phyloP scores from a whole-genome alignment of 2,329 filamentous ascomycete species.

The Aureobasidium sp. region DNA sequence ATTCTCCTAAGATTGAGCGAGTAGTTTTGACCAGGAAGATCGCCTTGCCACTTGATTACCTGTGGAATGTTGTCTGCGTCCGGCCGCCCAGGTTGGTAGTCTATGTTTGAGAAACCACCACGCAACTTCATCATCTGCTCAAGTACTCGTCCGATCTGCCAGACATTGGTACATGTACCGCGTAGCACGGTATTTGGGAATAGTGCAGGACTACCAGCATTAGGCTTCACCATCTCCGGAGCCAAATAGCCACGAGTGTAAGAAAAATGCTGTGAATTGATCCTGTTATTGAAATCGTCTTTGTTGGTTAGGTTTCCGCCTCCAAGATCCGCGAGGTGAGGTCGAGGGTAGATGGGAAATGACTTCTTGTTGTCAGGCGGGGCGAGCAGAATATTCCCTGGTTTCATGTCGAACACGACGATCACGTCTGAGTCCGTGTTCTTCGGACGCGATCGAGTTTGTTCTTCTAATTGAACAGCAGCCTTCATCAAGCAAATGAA shows the following conservation, averaged over 20 bases:
- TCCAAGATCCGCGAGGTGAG: neutral
- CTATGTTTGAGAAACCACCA: neutral
- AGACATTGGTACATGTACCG: neutral
- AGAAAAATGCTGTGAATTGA: neutral
- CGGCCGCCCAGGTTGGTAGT: neutral
- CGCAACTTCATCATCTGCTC: neutral
- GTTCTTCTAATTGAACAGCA: neutral
- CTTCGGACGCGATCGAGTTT: neutral
- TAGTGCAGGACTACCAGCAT: neutral
- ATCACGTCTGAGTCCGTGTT: neutral
- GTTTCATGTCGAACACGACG: neutral
- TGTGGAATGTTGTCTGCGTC: neutral
- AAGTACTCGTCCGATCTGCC: neutral
- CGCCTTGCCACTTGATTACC: neutral
- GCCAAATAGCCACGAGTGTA: neutral
- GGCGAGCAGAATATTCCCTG: neutral
- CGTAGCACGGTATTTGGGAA: neutral
- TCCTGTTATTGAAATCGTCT: neutral
- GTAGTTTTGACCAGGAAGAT: neutral
- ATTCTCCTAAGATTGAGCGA: neutral
- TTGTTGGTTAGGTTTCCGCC: neutral
- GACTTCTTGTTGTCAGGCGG: neutral
- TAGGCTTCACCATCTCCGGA: neutral
- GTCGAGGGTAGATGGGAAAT: neutral
- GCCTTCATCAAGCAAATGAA: neutral